Evolutionary conservation across 768 basidiomycete species (phyloP).

Genomic region (Trametes villosa): DNA sequence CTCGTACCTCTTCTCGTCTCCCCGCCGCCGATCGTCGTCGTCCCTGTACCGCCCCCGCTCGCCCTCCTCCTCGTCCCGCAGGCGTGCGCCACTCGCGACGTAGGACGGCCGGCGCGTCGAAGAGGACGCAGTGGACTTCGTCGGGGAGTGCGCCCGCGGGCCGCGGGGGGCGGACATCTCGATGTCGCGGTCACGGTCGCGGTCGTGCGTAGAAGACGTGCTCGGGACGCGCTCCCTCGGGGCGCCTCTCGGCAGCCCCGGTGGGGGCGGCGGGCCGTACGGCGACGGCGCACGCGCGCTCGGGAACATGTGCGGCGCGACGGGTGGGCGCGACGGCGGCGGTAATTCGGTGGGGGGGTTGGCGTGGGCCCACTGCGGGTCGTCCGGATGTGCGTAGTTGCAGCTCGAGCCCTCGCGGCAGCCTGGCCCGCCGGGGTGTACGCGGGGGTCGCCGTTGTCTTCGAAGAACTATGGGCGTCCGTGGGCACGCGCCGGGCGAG

Average conservation of each 20-base stretch:
- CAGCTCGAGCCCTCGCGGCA: constrained; percentile 11
- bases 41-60: background rate
- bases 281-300: background rate
- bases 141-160: constrained; percentile 4
- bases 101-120: constrained; percentile 1
- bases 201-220: background rate
- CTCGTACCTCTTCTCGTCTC: constrained; percentile 2
- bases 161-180: background rate
- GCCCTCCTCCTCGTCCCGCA: constrained; percentile 10
- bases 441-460: constrained; percentile 20
- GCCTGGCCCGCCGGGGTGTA: background rate
- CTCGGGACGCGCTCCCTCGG: constrained; percentile 7
- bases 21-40: background rate
- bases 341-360: background rate
- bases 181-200: constrained; percentile 6
- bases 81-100: constrained; percentile 8
- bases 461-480: constrained; percentile 19
- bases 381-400: constrained; percentile 25
- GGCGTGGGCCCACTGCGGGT: constrained; percentile 18
- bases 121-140: constrained; percentile 6
- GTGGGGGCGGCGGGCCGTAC: background rate
- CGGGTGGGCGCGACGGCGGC: background rate
- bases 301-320: background rate
- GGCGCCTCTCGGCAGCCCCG: background rate
- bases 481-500: no score